Conservation (phyloP, 2,329 filamentous ascomycete species). For the Epichloe sp. region DNA sequence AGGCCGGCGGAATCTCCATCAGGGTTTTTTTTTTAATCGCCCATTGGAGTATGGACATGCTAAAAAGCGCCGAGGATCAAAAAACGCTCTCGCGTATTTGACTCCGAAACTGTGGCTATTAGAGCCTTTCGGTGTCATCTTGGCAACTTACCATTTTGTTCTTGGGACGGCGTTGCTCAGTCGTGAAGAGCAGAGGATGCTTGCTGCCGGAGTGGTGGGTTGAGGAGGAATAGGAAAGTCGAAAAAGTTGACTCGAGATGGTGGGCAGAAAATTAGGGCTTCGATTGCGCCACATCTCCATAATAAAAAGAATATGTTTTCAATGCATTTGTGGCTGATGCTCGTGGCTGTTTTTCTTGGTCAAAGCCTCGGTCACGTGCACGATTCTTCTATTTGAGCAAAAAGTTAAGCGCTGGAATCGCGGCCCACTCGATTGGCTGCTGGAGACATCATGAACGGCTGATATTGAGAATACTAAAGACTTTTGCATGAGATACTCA, state of each 20-base stretch:
- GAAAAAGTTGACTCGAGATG: slow-evolving; percentile 17
- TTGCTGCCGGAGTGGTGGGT: slow-evolving; percentile 17
- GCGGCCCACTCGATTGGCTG: not conserved
- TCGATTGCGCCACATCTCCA: slow-evolving; percentile 9
- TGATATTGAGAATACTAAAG: not conserved
- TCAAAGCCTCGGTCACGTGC: slow-evolving; percentile 3
- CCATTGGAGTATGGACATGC: not conserved
- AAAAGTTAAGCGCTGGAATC: not conserved
- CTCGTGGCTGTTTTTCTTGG: not conserved
- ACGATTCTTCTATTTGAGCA: not conserved
- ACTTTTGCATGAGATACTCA: not conserved
- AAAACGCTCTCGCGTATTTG: slow-evolving; percentile 21
- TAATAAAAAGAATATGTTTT: too few relatives aligned
- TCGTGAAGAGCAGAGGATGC: slow-evolving; percentile 21
- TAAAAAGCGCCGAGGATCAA: slow-evolving; percentile 16
- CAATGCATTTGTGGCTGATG: slow-evolving; percentile 5
- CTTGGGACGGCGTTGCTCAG: slow-evolving; percentile 22
- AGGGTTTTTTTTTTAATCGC: slow-evolving; percentile 7
- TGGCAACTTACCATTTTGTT: slow-evolving; percentile 30
- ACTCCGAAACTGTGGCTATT: slow-evolving; percentile 26
- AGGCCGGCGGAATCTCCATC: slow-evolving; percentile 22
- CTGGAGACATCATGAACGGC: not conserved
- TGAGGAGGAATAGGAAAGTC: slow-evolving; percentile 8
- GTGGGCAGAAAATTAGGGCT: slow-evolving; percentile 27
- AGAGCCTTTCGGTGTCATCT: slow-evolving; percentile 19